Base-by-base conservation (phyloP, 305 asterid genomes). In the Plantago coronopus region DNA sequence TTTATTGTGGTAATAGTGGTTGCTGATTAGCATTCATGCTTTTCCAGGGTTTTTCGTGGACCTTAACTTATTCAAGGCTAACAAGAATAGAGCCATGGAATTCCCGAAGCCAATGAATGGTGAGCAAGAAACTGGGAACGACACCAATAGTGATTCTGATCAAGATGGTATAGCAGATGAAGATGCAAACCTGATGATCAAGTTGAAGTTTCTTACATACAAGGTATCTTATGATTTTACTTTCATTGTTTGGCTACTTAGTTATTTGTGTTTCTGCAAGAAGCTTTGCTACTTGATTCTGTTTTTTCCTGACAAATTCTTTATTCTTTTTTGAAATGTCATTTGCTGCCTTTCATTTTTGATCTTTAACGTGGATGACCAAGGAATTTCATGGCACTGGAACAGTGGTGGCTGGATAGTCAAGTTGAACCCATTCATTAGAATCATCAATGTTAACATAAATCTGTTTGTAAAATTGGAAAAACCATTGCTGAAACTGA, bases 171-270 rank as follows among this genome's bases (percentile, higher is more conserved):
- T 94, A 78, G 97, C 95, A 40, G 95, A 94, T 74, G 99, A 89
- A 80, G 99, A 94, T 82, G 99, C 99, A 58, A 94, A 94, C 79
- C 69, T 94, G 83, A 94, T 94, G 99, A 79, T 89, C 81, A 94
- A 94, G 84, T 74, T 94, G 85, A 94, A 94, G 69, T 89, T 94
- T 71, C 97, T 94, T 65, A 79, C 97, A 9, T 89, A 94, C 31
- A 94, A 94, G 99, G 99, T 89, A 62, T 66, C 66, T 17, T 57
- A 68, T 74, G 34, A 19, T 72, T 59, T 64, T 53, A 44, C 65
- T 50, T 59, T 64, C 58, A 54, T 48, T 62, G 37, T 40, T 63
- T 38, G 47, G 40, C 48, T 34, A 0, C 9, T 43, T 23, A n/a
- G 38, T 2, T 38, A 14, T 14, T 21, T 45, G 10, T 17, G 17